Evolutionary conservation across 1,139 yeast genomes (phyloP).

Genomic region (Blastobotrys proliferans): DNA sequence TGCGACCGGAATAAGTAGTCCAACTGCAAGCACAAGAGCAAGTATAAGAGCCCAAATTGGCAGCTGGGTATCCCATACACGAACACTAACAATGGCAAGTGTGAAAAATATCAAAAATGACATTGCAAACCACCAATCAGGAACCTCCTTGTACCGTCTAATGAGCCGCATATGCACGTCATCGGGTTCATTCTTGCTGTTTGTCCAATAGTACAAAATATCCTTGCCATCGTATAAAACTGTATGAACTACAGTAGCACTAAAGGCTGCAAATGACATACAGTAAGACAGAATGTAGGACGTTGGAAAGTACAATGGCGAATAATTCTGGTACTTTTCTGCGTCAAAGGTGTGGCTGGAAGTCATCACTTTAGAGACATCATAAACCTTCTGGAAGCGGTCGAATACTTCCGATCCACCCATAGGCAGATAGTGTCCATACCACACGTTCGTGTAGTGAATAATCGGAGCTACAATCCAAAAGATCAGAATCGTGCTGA

Average conservation of each 20-base stretch:
- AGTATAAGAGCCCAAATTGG: constrained; percentile 53
- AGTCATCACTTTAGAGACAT: constrained; percentile 45
- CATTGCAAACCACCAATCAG: constrained; percentile 61
- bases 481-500: constrained; percentile 43
- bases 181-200: constrained; percentile 43
- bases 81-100: constrained; percentile 47
- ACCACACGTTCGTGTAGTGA: constrained; percentile 50
- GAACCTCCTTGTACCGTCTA: constrained; percentile 55
- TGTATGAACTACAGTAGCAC: constrained; percentile 54
- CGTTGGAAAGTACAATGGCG: constrained; percentile 62
- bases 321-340: constrained; percentile 47
- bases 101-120: constrained; percentile 47
- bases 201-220: constrained; percentile 44
- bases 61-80: constrained; percentile 41
- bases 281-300: constrained; percentile 61
- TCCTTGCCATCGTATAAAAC: constrained; percentile 53
- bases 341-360: constrained; percentile 43
- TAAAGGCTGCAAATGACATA: constrained; percentile 57
- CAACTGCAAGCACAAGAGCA: constrained; percentile 48
- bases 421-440: constrained; percentile 50
- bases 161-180: constrained; percentile 65
- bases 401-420: constrained; percentile 43
- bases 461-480: constrained; percentile 46
- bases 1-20: constrained; percentile 55
- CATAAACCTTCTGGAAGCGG: constrained; percentile 43